These are phyloP conservation scores for Albatrellus sp. DNA, from an alignment of 1,284 basidiomycete species.

Conservation along the genomic window DNA sequence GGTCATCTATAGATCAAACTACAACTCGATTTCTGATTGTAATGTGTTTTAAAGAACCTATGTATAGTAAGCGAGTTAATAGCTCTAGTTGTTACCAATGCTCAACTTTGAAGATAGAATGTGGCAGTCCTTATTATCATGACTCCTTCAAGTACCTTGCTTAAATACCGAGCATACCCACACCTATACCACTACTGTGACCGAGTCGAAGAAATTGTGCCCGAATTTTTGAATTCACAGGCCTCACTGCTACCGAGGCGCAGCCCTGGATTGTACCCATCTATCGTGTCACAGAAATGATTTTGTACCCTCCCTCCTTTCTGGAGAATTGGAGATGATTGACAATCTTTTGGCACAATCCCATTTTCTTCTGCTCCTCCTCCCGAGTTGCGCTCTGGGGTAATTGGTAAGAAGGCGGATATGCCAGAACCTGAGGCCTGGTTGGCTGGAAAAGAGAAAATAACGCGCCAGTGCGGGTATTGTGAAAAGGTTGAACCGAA, in stretches of 20 bases:
- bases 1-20: conserved; percentile 20
- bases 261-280: conserved; percentile 13
- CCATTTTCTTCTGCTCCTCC: conserved; percentile 4
- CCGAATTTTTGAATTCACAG: conserved; percentile 13
- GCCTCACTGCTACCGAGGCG: conserved; percentile 6
- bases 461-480: conserved; percentile 14
- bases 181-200: conserved; percentile 15
- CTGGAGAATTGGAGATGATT: conserved; percentile 17
- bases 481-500: conserved; percentile 16
- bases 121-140: conserved; percentile 19
- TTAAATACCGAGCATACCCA: conserved; percentile 19
- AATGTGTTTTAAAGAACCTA: conserved; percentile 17
- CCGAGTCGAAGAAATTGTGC: conserved; percentile 9
- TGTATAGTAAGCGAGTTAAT: conserved; percentile 10
- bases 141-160: conserved; percentile 18
- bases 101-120: conserved; percentile 12
- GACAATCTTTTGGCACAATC: conserved; percentile 18
- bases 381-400: conserved; percentile 11
- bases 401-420: conserved; percentile 16
- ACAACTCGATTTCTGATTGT: conserved; percentile 17
- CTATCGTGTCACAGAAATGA: conserved; percentile 16
- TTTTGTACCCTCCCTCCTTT: conserved; percentile 17
- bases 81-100: too few relatives aligned
- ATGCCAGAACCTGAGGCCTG: conserved; percentile 13
- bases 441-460: conserved; percentile 12